phyloP scores from a whole-genome alignment of 2,329 filamentous ascomycete species.

The Diaporthe longicolla region DNA sequence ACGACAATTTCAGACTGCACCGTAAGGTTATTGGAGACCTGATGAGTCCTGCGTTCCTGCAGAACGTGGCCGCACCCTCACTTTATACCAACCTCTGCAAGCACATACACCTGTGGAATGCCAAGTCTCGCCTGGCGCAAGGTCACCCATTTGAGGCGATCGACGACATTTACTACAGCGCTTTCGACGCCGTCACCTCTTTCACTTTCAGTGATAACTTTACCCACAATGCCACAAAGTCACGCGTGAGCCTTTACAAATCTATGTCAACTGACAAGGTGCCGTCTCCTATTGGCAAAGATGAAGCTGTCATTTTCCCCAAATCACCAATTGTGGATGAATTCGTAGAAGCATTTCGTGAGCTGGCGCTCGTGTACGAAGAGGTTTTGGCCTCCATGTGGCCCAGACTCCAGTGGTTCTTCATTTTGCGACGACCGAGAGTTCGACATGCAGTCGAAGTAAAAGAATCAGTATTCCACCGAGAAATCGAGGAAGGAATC shows the following conservation, averaged over 20 bases:
- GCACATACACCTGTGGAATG: slow-evolving; percentile 1
- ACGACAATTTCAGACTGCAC: slow-evolving; percentile 42
- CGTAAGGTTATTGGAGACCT: slow-evolving; percentile 19
- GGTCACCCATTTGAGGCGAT: slow-evolving; percentile 12
- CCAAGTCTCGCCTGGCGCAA: slow-evolving; percentile 4
- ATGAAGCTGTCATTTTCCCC: slow-evolving; percentile 3
- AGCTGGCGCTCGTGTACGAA: slow-evolving; percentile 5
- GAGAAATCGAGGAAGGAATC: slow-evolving; percentile 46
- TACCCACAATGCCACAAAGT: slow-evolving; percentile 8
- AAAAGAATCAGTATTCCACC: slow-evolving; percentile 45
- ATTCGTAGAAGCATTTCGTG: slow-evolving; percentile 22
- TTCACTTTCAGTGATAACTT: slow-evolving; percentile 27
- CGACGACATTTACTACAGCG: slow-evolving; percentile 26
- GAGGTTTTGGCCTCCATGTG: slow-evolving; percentile 12
- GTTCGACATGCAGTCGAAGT: slow-evolving; percentile 30
- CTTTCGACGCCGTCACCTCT: slow-evolving; percentile 19
- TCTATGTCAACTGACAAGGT: not conserved
- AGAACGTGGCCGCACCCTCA: slow-evolving; percentile 12
- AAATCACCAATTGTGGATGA: not conserved
- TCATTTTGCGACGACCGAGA: slow-evolving; percentile 6
- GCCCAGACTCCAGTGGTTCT: slow-evolving; percentile 8
- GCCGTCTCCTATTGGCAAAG: not conserved
- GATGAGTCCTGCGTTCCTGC: slow-evolving; percentile 24
- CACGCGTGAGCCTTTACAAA: not conserved
- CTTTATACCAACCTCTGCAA: slow-evolving; percentile 26